Evolutionary conservation across 78 protist genomes (phyloP).

Genomic region (Isochrysis galbana): DNA sequence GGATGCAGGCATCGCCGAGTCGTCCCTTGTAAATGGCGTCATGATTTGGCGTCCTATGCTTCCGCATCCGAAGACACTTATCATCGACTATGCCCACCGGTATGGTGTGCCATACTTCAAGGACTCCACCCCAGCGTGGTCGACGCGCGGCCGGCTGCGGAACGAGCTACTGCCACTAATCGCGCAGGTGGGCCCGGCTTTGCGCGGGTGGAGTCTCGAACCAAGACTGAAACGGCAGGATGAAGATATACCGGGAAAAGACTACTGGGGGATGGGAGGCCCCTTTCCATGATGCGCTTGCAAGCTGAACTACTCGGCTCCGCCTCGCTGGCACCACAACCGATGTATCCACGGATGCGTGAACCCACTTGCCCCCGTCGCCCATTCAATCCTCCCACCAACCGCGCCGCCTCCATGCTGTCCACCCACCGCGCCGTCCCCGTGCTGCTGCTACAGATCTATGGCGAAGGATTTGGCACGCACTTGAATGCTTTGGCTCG

Average conservation of each 20-base stretch:
- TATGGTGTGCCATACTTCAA: conserved; percentile 67
- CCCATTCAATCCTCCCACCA: too few species aligned
- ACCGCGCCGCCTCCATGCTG: too few species aligned
- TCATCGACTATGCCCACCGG: conserved; percentile 55
- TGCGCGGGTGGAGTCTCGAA: too few species aligned
- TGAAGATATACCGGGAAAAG: too few species aligned
- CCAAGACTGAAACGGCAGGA: too few species aligned
- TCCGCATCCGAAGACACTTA: conserved; percentile 24
- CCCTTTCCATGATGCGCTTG: too few species aligned
- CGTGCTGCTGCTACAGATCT: background rate
- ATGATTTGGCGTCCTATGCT: conserved; percentile 50
- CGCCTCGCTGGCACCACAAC: too few species aligned
- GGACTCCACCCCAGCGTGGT: conserved; percentile 65
- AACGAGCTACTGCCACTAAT: conserved; percentile 40
- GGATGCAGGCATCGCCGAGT: conserved; percentile 60
- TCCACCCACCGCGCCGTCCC: background rate
- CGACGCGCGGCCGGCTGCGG: conserved; percentile 59
- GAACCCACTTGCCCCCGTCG: too few species aligned
- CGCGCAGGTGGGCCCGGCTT: background rate
- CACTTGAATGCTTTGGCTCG: conserved; percentile 16
- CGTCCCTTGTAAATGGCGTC: conserved; percentile 14
- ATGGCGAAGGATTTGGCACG: conserved; percentile 2
- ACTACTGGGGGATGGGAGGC: too few species aligned
- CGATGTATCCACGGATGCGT: too few species aligned
- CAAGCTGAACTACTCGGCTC: too few species aligned